phyloP scores from a whole-genome alignment of 345 rosid species.

The Brassica nigra region DNA sequence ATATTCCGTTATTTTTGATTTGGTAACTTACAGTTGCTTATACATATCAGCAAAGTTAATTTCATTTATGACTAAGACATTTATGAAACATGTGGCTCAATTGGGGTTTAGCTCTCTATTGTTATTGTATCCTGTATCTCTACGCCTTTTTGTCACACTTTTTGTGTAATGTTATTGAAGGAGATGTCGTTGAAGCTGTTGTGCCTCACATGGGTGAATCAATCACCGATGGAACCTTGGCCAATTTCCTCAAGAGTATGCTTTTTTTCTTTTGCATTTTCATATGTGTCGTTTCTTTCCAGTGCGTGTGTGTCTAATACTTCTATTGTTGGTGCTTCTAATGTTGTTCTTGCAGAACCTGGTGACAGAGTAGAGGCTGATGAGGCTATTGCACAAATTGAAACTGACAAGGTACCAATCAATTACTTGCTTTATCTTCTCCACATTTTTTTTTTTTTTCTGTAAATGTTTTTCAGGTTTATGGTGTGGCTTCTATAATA shows the following conservation, averaged over 20 bases:
- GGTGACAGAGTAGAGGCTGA: conserved; percentile 90
- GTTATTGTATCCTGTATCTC: not conserved
- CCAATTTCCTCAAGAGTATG: conserved; percentile 75
- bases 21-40: not conserved
- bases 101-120: not conserved
- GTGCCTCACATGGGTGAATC: conserved; percentile 96
- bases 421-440: not conserved
- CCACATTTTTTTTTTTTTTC: not conserved
- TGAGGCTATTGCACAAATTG: conserved; percentile 94
- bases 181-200: conserved; percentile 69
- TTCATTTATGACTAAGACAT: conserved; percentile 14
- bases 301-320: not conserved
- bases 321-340: not conserved
- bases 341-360: conserved; percentile 58
- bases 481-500: conserved; percentile 18
- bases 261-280: not conserved
- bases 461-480: not conserved
- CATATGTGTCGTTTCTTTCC: not conserved
- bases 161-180: conserved; percentile 44
- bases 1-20: not conserved
- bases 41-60: not conserved
- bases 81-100: not conserved
- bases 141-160: conserved; percentile 14
- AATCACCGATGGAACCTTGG: conserved; percentile 82
- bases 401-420: conserved; percentile 82